These are phyloP conservation scores for Vitis rupestris DNA, from an alignment of 164 flowering plant species.

Conservation along the genomic window DNA sequence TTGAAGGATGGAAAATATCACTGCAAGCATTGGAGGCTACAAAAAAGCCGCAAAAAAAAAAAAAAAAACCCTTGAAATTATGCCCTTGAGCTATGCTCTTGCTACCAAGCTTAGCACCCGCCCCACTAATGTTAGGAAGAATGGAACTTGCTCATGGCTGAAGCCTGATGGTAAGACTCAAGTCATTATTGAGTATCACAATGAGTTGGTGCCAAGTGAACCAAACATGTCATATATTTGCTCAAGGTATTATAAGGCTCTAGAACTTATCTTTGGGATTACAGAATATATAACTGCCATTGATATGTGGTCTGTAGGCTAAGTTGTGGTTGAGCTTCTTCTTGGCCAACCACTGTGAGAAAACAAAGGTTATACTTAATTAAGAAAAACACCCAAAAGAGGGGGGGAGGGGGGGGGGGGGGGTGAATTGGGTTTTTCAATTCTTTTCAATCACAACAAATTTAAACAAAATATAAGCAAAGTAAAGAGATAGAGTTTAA, in stretches of 20 bases:
- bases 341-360: conserved; percentile 32
- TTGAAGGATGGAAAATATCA: too few species aligned
- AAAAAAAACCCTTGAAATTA: conserved; percentile 51
- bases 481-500: too few species aligned
- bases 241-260: conserved; percentile 66
- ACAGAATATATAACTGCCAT: conserved; percentile 63
- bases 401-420: too few species aligned
- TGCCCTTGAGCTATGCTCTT: conserved; percentile 79
- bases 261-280: conserved; percentile 69
- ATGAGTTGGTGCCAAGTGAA: conserved; percentile 61
- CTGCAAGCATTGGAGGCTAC: too few species aligned
- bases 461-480: too few species aligned
- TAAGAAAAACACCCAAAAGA: too few species aligned
- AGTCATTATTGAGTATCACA: conserved; percentile 71
- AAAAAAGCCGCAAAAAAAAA: too few species aligned
- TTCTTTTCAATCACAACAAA: too few species aligned
- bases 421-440: too few species aligned
- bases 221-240: conserved; percentile 67
- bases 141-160: conserved; percentile 71
- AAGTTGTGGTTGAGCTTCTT: conserved; percentile 65
- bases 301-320: conserved; percentile 76
- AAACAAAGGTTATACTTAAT: too few species aligned
- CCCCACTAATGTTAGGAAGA: conserved; percentile 71
- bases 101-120: conserved; percentile 79
- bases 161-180: conserved; percentile 85